These are phyloP conservation scores for Paraphaeosphaeria minitans DNA, from an alignment of 2,329 filamentous ascomycete genomes.

Conservation along the genomic window DNA sequence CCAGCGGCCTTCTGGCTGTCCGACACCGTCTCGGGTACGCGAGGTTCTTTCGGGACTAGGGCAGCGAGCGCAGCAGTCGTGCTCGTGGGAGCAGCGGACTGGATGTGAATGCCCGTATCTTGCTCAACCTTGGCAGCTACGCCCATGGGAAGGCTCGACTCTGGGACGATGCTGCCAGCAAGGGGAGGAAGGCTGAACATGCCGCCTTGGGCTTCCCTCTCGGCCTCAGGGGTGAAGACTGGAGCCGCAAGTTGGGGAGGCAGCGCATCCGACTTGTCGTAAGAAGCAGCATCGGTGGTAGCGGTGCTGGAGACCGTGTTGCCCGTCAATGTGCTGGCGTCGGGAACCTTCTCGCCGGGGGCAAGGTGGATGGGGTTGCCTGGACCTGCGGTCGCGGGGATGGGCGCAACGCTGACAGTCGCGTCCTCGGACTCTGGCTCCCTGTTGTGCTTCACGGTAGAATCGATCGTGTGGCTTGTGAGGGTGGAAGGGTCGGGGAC, in stretches of 20 bases:
- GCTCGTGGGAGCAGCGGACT: constrained; percentile 51
- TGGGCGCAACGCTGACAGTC: constrained; percentile 61
- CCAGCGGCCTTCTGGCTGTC: constrained; percentile 73
- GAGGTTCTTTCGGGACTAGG: constrained; percentile 52
- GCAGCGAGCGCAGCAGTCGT: constrained; percentile 55
- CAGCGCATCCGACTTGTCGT: constrained; percentile 74
- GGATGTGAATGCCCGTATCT: constrained; percentile 49
- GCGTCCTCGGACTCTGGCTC: constrained; percentile 36
- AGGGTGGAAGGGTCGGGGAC: constrained; percentile 71
- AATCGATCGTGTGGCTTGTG: constrained; percentile 72
- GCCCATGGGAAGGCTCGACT: constrained; percentile 78
- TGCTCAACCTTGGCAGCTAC: constrained; percentile 47
- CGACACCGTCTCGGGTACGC: constrained; percentile 66
- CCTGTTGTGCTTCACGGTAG: constrained; percentile 50
- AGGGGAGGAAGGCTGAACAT: constrained; percentile 56
- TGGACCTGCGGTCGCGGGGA: constrained; percentile 61
- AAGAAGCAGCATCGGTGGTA: constrained; percentile 75
- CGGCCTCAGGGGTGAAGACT: constrained; percentile 49
- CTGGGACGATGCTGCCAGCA: constrained; percentile 72
- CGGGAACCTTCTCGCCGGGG: constrained; percentile 81
- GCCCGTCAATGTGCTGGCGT: constrained; percentile 64
- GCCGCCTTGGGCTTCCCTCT: constrained; percentile 50
- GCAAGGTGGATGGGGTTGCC: constrained; percentile 81
- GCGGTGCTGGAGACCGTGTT: constrained; percentile 70
- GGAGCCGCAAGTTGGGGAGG: constrained; percentile 53